A percentile compares a stretch with the other conserved stretches of the same genome.
Evolutionary conservation across 768 basidiomycete species (phyloP).

Genomic region (Rhodosporidiobolus odoratus): DNA sequence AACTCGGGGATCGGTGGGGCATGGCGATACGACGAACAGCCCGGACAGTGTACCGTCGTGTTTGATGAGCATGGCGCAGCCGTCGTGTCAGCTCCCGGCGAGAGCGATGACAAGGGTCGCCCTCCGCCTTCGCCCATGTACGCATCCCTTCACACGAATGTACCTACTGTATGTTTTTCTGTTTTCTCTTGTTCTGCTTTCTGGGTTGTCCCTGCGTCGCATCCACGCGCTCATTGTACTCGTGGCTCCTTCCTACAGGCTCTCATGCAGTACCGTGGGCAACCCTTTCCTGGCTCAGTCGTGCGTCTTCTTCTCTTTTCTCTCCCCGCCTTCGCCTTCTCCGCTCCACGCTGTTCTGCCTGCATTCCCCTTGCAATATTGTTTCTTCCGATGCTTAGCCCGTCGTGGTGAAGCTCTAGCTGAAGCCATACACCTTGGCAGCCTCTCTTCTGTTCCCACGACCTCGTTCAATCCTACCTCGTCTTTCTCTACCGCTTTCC

Average conservation of each 20-base stretch:
- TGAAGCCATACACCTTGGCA: too few relatives aligned
- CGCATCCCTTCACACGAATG: conserved; percentile 26
- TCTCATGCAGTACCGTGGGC: conserved; percentile 23
- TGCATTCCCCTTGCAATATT: too few relatives aligned
- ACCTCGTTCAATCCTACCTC: conserved; percentile 37
- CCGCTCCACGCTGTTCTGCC: neutral
- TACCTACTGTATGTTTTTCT: conserved; percentile 3
- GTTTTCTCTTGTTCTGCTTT: too few relatives aligned
- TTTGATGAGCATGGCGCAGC: conserved; percentile 18
- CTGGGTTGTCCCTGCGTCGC: neutral
- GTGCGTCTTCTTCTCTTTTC: conserved; percentile 11
- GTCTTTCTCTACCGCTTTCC: neutral
- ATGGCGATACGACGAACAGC: conserved; percentile 20
- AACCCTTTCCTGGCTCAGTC: neutral
- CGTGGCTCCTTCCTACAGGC: too few relatives aligned
- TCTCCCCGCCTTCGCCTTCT: neutral
- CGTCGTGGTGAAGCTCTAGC: too few relatives aligned
- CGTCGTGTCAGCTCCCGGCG: neutral
- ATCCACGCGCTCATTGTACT: too few relatives aligned
- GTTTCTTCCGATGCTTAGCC: too few relatives aligned
- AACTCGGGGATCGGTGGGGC: conserved; percentile 19
- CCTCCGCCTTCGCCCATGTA: conserved; percentile 31
- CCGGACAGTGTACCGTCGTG: neutral
- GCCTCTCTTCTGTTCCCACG: conserved; percentile 20
- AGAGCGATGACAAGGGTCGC: neutral